Evolutionary conservation across 768 basidiomycete genomes (phyloP).

Genomic region (Russula virescens): DNA sequence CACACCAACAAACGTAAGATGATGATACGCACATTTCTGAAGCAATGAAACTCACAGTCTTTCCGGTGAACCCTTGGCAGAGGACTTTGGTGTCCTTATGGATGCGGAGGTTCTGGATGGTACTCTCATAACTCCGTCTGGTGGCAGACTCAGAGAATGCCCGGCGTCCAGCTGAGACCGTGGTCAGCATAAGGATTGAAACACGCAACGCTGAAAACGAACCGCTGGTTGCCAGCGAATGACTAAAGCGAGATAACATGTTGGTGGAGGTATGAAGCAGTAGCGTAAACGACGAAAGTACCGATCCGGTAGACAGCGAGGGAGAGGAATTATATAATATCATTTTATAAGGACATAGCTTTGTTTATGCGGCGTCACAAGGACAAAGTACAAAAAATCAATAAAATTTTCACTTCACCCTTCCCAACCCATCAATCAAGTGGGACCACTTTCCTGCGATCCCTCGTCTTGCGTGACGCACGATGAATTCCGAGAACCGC

Average conservation of each 20-base stretch:
- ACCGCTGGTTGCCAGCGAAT: conserved; percentile 51
- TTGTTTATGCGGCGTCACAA: neutral
- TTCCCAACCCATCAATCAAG: conserved; percentile 31
- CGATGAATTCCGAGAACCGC: conserved; percentile 66
- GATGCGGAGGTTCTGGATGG: conserved; percentile 86
- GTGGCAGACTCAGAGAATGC: conserved; percentile 74
- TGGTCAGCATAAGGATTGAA: neutral
- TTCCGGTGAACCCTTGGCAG: conserved; percentile 91
- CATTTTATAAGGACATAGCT: neutral
- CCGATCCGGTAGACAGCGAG: neutral
- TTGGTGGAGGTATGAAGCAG: conserved; percentile 21
- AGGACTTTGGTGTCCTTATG: conserved; percentile 91
- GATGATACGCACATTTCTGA: neutral
- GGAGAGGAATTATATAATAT: conserved; percentile 10
- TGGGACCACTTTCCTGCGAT: conserved; percentile 45
- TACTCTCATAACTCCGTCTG: conserved; percentile 78
- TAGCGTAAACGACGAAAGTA: no score
- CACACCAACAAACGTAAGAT: neutral
- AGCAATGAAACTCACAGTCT: conserved; percentile 58
- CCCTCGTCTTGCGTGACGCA: conserved; percentile 66
- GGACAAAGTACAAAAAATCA: no score
- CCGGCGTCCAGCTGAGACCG: conserved; percentile 55
- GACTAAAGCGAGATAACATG: conserved; percentile 61
- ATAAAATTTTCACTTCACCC: neutral
- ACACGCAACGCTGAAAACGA: conserved; percentile 22